These are phyloP conservation scores for Aureobasidium uvarum DNA, from an alignment of 2,329 filamentous ascomycete species.

Conservation along the genomic window DNA sequence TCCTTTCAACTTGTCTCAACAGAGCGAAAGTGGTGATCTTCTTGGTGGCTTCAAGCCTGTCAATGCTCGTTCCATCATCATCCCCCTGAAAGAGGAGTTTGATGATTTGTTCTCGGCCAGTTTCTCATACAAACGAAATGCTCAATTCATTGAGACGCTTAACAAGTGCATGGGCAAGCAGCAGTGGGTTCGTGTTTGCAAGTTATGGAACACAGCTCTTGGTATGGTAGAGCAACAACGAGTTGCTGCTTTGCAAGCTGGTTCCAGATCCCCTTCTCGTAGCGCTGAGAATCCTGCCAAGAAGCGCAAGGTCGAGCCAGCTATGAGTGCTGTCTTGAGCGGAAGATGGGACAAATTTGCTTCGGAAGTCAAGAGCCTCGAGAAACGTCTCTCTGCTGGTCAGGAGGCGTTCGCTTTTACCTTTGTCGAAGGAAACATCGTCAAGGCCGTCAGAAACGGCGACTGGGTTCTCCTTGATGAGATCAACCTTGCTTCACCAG, in stretches of 20 bases:
- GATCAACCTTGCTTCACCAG: constrained; percentile 92
- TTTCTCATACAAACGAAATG: constrained; percentile 84
- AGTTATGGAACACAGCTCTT: constrained; percentile 83
- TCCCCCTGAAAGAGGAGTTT: constrained; percentile 91
- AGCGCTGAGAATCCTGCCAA: constrained; percentile 65
- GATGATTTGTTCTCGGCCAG: constrained; percentile 84
- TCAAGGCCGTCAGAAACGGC: constrained; percentile 92
- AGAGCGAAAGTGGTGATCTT: constrained; percentile 95
- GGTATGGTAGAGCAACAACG: constrained; percentile 70
- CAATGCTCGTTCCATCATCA: constrained; percentile 79
- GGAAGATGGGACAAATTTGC: constrained; percentile 80
- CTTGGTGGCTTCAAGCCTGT: constrained; percentile 96
- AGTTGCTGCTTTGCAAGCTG: constrained; percentile 36
- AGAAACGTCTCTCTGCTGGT: constrained; percentile 71
- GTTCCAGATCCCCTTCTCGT: constrained; percentile 42
- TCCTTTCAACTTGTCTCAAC: constrained; percentile 94
- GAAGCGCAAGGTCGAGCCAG: constrained; percentile 61
- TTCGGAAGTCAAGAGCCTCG: constrained; percentile 70
- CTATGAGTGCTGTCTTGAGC: constrained; percentile 44
- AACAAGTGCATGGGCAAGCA: constrained; percentile 74
- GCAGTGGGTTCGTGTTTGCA: constrained; percentile 83
- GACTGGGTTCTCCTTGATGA: constrained; percentile 98
- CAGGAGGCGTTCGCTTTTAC: constrained; percentile 83
- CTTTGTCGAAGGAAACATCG: constrained; percentile 93
- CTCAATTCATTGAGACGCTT: constrained; percentile 78